A percentile compares a stretch with the other conserved stretches of the same genome.
Conservation (phyloP, 2,329 filamentous ascomycete genomes). For the Tolypocladium capitatum region DNA sequence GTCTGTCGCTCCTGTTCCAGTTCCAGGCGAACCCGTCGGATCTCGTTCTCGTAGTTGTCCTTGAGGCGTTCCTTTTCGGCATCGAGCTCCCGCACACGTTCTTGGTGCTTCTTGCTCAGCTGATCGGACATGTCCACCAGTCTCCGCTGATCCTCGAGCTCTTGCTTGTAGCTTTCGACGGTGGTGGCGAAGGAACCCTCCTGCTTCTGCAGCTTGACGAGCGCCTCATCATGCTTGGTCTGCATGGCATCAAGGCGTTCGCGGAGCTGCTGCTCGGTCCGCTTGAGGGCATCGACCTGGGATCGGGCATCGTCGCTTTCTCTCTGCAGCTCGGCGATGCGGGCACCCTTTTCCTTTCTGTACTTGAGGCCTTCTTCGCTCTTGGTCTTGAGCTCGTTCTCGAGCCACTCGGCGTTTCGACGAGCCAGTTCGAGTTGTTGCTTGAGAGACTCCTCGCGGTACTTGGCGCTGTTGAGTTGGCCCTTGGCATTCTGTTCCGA, state of each 20-base stretch:
- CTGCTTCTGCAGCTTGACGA: constrained; percentile 70
- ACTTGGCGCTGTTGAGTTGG: constrained; percentile 67
- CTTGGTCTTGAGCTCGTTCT: constrained; percentile 83
- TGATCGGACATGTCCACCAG: constrained; percentile 74
- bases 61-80: constrained; percentile 44
- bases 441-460: constrained; percentile 77
- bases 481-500: constrained; percentile 71
- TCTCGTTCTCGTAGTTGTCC: constrained; percentile 51
- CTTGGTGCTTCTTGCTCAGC: constrained; percentile 58
- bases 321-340: constrained; percentile 77
- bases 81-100: constrained; percentile 58
- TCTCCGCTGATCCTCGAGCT: constrained; percentile 68
- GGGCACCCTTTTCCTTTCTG: constrained; percentile 86
- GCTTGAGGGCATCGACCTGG: constrained; percentile 62
- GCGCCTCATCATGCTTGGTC: constrained; percentile 72
- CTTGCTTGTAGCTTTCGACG: constrained; percentile 77
- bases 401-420: constrained; percentile 86
- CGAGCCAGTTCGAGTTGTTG: constrained; percentile 83
- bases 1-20: constrained; percentile 40
- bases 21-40: constrained; percentile 41
- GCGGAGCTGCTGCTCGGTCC: constrained; percentile 68
- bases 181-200: constrained; percentile 69
- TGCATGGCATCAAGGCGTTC: constrained; percentile 73
- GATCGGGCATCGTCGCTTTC: constrained; percentile 75
- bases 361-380: constrained; percentile 75